phyloP scores from a whole-genome alignment of 2,329 filamentous ascomycete genomes.

The Diaporthe humulicola region DNA sequence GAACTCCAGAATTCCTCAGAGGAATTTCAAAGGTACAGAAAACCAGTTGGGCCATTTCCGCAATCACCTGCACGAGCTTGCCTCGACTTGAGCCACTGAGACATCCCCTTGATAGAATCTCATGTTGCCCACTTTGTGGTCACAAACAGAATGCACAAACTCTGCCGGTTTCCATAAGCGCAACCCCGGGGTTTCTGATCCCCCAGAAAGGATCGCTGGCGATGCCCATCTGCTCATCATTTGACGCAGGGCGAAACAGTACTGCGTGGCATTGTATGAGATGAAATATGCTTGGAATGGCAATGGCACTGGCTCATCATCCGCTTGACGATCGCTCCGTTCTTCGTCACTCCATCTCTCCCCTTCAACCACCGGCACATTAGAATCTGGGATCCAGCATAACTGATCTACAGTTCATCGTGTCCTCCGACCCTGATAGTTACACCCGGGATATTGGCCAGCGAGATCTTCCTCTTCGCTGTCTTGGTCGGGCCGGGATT shows the following conservation, averaged over 20 bases:
- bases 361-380: background rate
- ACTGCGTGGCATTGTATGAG: background rate
- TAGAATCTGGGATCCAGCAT: too few relatives aligned
- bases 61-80: background rate
- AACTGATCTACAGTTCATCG: conserved; percentile 37
- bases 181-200: background rate
- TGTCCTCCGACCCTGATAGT: conserved; percentile 44
- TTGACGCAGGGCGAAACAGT: background rate
- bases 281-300: background rate
- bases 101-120: background rate
- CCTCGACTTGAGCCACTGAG: too few relatives aligned
- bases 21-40: background rate
- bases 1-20: too few relatives aligned
- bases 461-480: conserved; percentile 42
- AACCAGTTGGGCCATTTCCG: background rate
- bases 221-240: background rate
- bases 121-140: too few relatives aligned
- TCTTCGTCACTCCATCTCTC: background rate
- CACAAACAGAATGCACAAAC: background rate
- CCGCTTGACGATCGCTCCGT: background rate
- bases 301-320: background rate
- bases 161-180: background rate
- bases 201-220: background rate
- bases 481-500: conserved; percentile 44
- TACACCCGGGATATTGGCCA: conserved; percentile 41